Percentiles rank a stretch among this genome's conserved stretches.
These are phyloP conservation scores for Camelina hispida DNA, from an alignment of 345 rosid species.

Conservation along the genomic window DNA sequence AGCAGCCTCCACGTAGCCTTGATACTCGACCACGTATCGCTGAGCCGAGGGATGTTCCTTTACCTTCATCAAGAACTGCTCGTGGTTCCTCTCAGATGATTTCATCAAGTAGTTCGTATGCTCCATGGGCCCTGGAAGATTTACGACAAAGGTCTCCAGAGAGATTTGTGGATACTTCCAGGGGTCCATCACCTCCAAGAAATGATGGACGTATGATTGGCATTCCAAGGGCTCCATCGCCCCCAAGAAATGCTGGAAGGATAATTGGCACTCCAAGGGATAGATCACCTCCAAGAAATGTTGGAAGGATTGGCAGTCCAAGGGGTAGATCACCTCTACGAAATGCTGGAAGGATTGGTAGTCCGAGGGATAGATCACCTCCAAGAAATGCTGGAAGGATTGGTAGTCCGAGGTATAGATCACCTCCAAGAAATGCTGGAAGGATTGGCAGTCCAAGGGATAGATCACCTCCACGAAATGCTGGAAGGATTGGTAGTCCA, in stretches of 20 bases:
- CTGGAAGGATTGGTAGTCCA: constrained; percentile 56
- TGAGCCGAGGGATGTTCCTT: constrained; percentile 56
- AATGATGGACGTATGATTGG: constrained; percentile 44
- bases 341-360: background rate
- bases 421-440: constrained; percentile 30
- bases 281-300: constrained; percentile 48
- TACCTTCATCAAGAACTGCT: constrained; percentile 61
- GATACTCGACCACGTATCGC: constrained; percentile 51
- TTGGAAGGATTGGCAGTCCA: constrained; percentile 36
- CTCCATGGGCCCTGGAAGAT: constrained; percentile 75
- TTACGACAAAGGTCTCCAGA: constrained; percentile 76
- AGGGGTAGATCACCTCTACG: constrained; percentile 63
- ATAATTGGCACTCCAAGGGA: constrained; percentile 55
- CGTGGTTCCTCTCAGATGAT: constrained; percentile 56
- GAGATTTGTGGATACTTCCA: constrained; percentile 55
- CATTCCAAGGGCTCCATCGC: constrained; percentile 13
- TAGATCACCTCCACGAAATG: constrained; percentile 50
- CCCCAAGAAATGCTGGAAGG: constrained; percentile 61
- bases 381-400: constrained; percentile 25
- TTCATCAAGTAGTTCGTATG: constrained; percentile 57
- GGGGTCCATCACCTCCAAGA: constrained; percentile 67
- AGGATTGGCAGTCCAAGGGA: constrained; percentile 1
- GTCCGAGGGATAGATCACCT: constrained; percentile 22
- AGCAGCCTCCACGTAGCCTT: constrained; percentile 50
- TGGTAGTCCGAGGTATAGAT: constrained; percentile 8